These are phyloP conservation scores for Aegilops longissima DNA, from an alignment of 176 grass and related monocot species.

Conservation along the genomic window DNA sequence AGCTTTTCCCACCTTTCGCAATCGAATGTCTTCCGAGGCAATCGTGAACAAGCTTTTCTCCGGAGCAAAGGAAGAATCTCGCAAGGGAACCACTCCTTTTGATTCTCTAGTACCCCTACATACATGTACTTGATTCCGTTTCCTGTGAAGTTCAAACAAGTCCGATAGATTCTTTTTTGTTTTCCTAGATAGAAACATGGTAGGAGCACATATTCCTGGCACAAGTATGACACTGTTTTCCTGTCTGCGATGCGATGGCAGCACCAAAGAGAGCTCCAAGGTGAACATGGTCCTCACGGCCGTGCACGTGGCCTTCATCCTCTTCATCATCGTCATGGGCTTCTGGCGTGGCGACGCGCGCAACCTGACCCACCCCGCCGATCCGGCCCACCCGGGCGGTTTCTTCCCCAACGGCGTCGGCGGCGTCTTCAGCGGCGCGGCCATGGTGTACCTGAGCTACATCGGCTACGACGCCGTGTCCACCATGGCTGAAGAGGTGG, in stretches of 20 bases:
- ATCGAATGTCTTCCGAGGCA: conserved; percentile 15
- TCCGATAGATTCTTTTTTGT: not conserved
- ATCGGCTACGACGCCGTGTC: conserved; percentile 99
- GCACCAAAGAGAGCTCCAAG: conserved; percentile 93
- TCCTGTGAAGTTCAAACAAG: no score
- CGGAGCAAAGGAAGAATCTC: conserved; percentile 6
- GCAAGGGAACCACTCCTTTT: conserved; percentile 16
- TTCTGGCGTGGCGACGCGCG: conserved; percentile 62
- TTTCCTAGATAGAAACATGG: not conserved
- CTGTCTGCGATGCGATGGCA: conserved; percentile 11
- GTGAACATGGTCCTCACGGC: conserved; percentile 86
- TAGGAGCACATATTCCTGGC: conserved; percentile 6
- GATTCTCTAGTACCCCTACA: not conserved
- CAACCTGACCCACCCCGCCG: conserved; percentile 67
- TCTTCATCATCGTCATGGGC: conserved; percentile 85
- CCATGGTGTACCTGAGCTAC: conserved; percentile 96
- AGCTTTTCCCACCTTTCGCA: not conserved
- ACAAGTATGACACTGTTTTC: not conserved
- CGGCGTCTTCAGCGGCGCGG: conserved; percentile 88
- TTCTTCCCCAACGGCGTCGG: conserved; percentile 72
- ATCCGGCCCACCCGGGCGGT: conserved; percentile 57
- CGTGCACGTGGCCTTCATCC: conserved; percentile 78
- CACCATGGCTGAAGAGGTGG: conserved; percentile 98
- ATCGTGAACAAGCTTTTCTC: not conserved
- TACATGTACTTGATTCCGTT: not conserved